phyloP scores from a whole-genome alignment of 208 protist species.

The Borovskyia barvae region DNA sequence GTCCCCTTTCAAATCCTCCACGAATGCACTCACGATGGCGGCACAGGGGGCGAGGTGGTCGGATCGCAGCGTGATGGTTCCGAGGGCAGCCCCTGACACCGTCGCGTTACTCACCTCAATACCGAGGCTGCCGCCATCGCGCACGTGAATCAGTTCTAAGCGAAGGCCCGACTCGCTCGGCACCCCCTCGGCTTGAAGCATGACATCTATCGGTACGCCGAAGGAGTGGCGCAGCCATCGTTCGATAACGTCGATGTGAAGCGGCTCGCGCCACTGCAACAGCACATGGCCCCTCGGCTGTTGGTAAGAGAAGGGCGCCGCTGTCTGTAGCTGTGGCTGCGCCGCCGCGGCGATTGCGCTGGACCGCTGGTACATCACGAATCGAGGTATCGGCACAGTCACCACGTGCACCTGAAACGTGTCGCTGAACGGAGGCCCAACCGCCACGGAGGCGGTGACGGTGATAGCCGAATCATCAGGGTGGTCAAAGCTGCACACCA shows the following conservation, averaged over 20 bases:
- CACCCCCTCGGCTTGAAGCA: slow-evolving; percentile 25
- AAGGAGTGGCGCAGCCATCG: slow-evolving; percentile 58
- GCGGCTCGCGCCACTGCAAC: slow-evolving; percentile 45
- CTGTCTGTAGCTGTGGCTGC: slow-evolving; percentile 1
- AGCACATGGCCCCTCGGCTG: slow-evolving; percentile 36
- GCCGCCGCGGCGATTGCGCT: slow-evolving; percentile 3
- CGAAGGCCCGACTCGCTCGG: slow-evolving; percentile 27
- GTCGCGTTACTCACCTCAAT: slow-evolving; percentile 40
- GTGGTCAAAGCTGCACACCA: slow-evolving; percentile 64
- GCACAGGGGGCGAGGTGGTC: slow-evolving; percentile 85
- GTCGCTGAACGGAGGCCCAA: slow-evolving; percentile 57
- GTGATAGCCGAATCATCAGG: slow-evolving; percentile 49
- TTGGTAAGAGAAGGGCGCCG: slow-evolving; percentile 3
- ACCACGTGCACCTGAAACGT: slow-evolving; percentile 89
- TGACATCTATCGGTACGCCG: slow-evolving; percentile 21
- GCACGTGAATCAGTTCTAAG: slow-evolving; percentile 62
- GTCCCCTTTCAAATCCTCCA: slow-evolving; percentile 29
- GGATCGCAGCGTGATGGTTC: slow-evolving; percentile 48
- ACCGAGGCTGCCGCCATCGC: slow-evolving; percentile 48
- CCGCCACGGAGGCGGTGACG: slow-evolving; percentile 76
- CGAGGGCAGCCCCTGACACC: slow-evolving; percentile 6
- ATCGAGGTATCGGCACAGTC: slow-evolving; percentile 70
- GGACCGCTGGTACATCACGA: slow-evolving; percentile 73
- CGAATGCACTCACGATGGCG: slow-evolving; percentile 85
- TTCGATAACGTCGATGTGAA: slow-evolving; percentile 35